Base-by-base conservation (phyloP, 495 filamentous ascomycete genomes). In the Talaromyces nanjingensis region DNA sequence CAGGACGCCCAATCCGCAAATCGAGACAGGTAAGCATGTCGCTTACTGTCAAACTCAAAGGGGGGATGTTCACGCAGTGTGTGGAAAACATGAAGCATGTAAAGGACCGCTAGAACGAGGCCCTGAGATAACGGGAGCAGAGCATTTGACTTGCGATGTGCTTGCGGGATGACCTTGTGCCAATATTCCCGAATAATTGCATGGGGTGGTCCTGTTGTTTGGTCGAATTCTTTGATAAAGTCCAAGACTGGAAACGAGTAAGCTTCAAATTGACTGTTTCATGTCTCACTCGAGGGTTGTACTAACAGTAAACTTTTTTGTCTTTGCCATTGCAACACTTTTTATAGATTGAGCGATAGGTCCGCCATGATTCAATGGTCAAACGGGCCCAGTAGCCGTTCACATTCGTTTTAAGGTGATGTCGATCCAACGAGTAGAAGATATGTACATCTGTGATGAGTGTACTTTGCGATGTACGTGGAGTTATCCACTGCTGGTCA, bases 71-170 rank as follows among this genome's bases (percentile, higher is more conserved):
- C 31, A 24, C 16, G 29, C 20, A 59, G 27, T 2, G 31, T 22
- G 18, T 59, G 24, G 11, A 22, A 59, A 9, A 59, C 24, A 59
- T 59, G 56, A 8, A 59, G 33, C 56, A 59, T 59, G 27, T 59
- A 59, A 2, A 59, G 56, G 18, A 59, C 33, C 8, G 56, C 56
- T 16, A 59, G 31, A 18, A 37, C 24, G 4, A 34, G 18, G 14
- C 29, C 31, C 24, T 59, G 29, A 7, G 56, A 34, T 12, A 59
- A 59, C 0, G 52, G 29, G 11, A 18, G 31, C 16, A 39, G 25
- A 37, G 56, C 27, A 18, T 37, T 59, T 37, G n/a, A 14, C 16
- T 37, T 33, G 56, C 52, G 56, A 33, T 59, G 31, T 59, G 14
- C 27, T 37, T 22, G 56, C 4, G 56, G 56, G 6, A 59, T 59